phyloP scores from a whole-genome alignment of 148 eudicot species.

The Fagopyrum homotropicum region DNA sequence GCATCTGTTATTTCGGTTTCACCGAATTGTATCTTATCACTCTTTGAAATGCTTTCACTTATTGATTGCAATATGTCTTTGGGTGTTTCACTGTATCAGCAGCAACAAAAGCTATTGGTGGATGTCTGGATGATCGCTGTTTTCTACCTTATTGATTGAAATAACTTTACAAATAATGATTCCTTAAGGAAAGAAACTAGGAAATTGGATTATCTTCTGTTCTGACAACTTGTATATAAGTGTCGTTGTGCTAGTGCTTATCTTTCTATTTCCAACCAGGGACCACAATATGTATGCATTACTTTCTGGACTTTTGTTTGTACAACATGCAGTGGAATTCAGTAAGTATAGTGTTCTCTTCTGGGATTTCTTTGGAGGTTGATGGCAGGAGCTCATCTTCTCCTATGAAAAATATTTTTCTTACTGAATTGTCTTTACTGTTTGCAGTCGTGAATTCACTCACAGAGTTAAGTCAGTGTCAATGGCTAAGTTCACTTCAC shows the following conservation, averaged over 20 bases:
- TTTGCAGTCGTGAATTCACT: conserved; percentile 91
- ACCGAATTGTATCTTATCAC: too few relatives aligned
- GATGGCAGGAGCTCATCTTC: neutral
- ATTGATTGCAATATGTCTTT: neutral
- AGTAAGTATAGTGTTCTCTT: conserved; percentile 46
- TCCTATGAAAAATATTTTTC: neutral
- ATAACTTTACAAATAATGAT: too few relatives aligned
- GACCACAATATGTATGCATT: conserved; percentile 95
- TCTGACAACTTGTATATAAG: too few relatives aligned
- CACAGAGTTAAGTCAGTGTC: conserved; percentile 96
- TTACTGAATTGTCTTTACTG: neutral
- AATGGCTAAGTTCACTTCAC: conserved; percentile 93
- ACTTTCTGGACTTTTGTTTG: conserved; percentile 90
- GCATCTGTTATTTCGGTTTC: neutral
- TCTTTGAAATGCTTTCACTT: neutral
- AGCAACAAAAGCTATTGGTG: too few relatives aligned
- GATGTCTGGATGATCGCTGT: too few relatives aligned
- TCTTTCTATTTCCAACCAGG: conserved; percentile 33
- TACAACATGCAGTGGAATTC: conserved; percentile 91
- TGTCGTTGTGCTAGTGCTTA: too few relatives aligned
- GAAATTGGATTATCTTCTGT: too few relatives aligned
- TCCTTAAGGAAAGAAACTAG: too few relatives aligned
- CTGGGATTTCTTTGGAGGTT: too few relatives aligned
- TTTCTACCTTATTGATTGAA: too few relatives aligned
- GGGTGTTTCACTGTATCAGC: too few relatives aligned